Percentiles rank a stretch among this genome's conserved stretches.
Conservation (phyloP, 805 yeast genomes). For the Starmera amethionina region DNA sequence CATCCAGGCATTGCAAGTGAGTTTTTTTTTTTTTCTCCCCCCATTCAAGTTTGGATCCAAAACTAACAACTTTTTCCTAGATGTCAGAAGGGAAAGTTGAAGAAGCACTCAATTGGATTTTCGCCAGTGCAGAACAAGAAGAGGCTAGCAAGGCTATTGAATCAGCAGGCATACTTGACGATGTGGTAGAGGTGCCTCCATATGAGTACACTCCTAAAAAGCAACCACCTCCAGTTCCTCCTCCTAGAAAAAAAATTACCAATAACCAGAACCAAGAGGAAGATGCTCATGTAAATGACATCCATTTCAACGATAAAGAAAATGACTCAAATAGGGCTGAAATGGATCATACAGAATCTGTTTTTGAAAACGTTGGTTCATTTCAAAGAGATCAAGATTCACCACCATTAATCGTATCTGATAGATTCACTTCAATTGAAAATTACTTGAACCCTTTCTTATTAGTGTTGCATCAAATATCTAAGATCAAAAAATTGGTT, state of each 20-base stretch:
- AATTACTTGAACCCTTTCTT: slow-evolving; percentile 33
- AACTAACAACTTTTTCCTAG: slow-evolving; percentile 1
- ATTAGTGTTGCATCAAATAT: slow-evolving; percentile 27
- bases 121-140: slow-evolving; percentile 16
- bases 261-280: too few relatives aligned
- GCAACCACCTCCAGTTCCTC: background rate
- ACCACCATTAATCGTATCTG: slow-evolving; percentile 24
- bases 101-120: slow-evolving; percentile 26
- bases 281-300: too few relatives aligned
- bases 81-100: slow-evolving; percentile 21
- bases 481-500: slow-evolving; percentile 22
- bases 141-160: background rate
- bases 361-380: background rate
- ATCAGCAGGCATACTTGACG: background rate
- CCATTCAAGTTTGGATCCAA: background rate
- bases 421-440: slow-evolving; percentile 22
- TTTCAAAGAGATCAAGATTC: background rate
- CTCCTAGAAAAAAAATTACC: background rate
- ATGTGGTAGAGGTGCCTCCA: background rate
- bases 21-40: background rate
- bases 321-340: too few relatives aligned
- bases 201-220: background rate
- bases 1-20: slow-evolving; percentile 24
- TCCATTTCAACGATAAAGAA: too few relatives aligned
- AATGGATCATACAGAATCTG: background rate